These are phyloP conservation scores for Rhodotorula sp. DNA, from an alignment of 1,284 basidiomycete genomes.

Conservation along the genomic window DNA sequence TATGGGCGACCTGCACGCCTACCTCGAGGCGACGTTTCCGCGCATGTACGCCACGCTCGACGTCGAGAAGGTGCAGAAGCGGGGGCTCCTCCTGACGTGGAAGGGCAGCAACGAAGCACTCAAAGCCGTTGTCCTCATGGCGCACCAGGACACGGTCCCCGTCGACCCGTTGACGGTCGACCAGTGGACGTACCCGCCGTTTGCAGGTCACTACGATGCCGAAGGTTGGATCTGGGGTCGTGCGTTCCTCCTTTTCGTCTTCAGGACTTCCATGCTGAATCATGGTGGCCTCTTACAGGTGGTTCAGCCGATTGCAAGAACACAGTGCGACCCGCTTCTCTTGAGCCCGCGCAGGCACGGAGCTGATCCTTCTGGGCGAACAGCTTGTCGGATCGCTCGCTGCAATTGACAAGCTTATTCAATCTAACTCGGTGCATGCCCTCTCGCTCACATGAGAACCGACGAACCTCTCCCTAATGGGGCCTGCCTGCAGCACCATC, in stretches of 20 bases:
- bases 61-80: slow-evolving; percentile 54
- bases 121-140: slow-evolving; percentile 56
- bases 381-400: slow-evolving; percentile 54
- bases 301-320: slow-evolving; percentile 56
- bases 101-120: slow-evolving; percentile 50
- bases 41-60: slow-evolving; percentile 46
- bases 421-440: slow-evolving; percentile 47
- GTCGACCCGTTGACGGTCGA: slow-evolving; percentile 55
- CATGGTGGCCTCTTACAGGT: slow-evolving; percentile 37
- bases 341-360: not conserved
- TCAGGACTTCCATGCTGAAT: not conserved
- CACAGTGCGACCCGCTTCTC: slow-evolving; percentile 19
- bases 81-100: slow-evolving; percentile 56
- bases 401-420: slow-evolving; percentile 53
- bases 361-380: slow-evolving; percentile 45
- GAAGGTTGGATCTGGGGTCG: slow-evolving; percentile 58
- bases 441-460: not conserved
- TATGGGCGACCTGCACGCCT: slow-evolving; percentile 51
- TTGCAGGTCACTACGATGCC: slow-evolving; percentile 54
- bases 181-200: slow-evolving; percentile 58
- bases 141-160: slow-evolving; percentile 52
- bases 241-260: not conserved
- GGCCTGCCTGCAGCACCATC: slow-evolving; percentile 54
- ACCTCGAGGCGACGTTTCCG: slow-evolving; percentile 53
- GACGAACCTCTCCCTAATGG: not conserved